A percentile compares a stretch with the other conserved stretches of the same genome.
Conservation (phyloP, 352 stramenopile genomes). For the Phytophthora colocasiae region DNA sequence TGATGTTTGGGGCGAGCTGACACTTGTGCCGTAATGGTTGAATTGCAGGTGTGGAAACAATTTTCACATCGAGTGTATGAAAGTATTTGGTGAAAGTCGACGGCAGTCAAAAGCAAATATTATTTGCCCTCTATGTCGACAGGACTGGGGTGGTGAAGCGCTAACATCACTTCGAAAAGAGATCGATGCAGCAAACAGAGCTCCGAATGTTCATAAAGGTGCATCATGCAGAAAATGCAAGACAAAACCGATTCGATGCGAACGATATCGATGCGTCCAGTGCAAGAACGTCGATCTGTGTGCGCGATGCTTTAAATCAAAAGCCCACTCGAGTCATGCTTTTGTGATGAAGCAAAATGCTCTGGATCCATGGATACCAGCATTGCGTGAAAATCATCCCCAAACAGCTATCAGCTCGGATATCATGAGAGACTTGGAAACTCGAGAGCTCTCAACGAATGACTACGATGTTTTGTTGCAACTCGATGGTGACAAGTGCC, state of each 20-base stretch:
- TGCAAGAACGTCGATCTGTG: conserved; percentile 84
- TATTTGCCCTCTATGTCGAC: conserved; percentile 82
- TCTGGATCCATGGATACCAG: conserved; percentile 65
- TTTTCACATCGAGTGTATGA: conserved; percentile 60
- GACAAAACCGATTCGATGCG: conserved; percentile 75
- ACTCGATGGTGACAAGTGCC: conserved; percentile 62
- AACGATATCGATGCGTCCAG: conserved; percentile 83
- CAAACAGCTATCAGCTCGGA: conserved; percentile 39
- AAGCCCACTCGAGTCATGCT: conserved; percentile 65
- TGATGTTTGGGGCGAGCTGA: background rate
- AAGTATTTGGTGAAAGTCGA: conserved; percentile 84
- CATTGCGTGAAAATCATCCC: conserved; percentile 41
- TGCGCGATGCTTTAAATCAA: conserved; percentile 76
- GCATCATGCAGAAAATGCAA: conserved; percentile 75
- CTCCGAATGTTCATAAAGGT: conserved; percentile 79
- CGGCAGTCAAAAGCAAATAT: conserved; percentile 87
- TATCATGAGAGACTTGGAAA: conserved; percentile 69
- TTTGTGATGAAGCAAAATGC: conserved; percentile 81
- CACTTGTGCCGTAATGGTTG: conserved; percentile 1
- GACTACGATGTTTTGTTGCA: conserved; percentile 85
- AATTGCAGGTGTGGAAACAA: conserved; percentile 41
- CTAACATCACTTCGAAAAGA: conserved; percentile 73
- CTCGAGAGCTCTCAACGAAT: conserved; percentile 81
- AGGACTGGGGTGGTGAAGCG: conserved; percentile 78
- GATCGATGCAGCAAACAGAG: conserved; percentile 74